These are phyloP conservation scores for Rhododendron kiyosumense DNA, from an alignment of 148 eudicot species.

Conservation along the genomic window DNA sequence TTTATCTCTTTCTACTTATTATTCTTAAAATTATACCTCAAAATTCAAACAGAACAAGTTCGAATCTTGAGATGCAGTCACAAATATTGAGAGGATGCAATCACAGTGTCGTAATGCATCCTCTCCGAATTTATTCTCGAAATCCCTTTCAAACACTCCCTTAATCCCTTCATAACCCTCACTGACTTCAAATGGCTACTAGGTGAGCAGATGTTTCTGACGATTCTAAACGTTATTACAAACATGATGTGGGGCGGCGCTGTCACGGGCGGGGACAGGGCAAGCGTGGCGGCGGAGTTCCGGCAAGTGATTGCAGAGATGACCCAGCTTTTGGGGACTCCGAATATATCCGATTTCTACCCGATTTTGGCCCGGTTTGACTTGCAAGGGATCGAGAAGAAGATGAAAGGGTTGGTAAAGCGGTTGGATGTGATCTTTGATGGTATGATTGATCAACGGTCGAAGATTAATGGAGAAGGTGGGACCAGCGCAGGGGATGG, in stretches of 20 bases:
- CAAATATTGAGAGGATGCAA: too few species aligned
- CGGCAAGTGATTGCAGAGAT: constrained; percentile 24
- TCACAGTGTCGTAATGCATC: too few species aligned
- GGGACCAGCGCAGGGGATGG: background rate
- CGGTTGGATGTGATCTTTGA: constrained; percentile 46
- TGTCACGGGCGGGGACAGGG: constrained; percentile 25
- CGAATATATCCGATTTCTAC: constrained; percentile 54
- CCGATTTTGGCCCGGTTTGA: constrained; percentile 43
- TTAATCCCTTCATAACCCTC: too few species aligned
- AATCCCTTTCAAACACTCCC: too few species aligned
- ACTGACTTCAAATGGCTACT: too few species aligned
- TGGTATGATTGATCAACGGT: constrained; percentile 36
- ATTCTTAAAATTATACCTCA: rapidly evolving
- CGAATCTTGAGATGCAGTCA: too few species aligned
- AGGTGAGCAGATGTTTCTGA: constrained; percentile 22
- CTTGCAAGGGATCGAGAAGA: constrained; percentile 45
- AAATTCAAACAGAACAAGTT: too few species aligned
- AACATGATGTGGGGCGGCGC: constrained; percentile 68
- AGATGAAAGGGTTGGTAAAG: constrained; percentile 26
- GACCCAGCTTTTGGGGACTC: constrained; percentile 25
- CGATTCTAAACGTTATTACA: constrained; percentile 38
- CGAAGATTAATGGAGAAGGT: constrained; percentile 5
- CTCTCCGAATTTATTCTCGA: too few species aligned
- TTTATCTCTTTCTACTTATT: too few species aligned
- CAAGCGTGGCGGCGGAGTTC: constrained; percentile 31